Base-by-base conservation (phyloP, 1,139 yeast genomes). In the Zygoascus meyerae region DNA sequence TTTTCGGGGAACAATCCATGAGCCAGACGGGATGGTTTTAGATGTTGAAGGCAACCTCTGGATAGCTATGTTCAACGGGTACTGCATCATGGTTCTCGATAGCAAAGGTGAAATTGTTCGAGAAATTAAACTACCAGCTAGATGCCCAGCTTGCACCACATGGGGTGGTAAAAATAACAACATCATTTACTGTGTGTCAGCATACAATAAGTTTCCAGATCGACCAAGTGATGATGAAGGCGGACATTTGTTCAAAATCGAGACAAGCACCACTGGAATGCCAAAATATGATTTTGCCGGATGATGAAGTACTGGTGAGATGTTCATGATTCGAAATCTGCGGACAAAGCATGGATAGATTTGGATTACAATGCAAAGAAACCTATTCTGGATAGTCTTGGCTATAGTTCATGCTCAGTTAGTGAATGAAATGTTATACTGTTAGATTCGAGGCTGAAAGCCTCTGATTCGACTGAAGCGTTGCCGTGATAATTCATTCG, bases 11-110 rank as follows among this genome's bases (percentile, higher is more conserved):
- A 52, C 66, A 2, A 66, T 66, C 47, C 62, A 66, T 1, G 92
- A 79, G 58, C 95, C 95, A 0, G 96, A 87, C 64, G 96, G 96
- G 31, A 73, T 84, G 56, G 74, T 82, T 18, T 67, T 83, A 55
- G 81, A 85, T 45, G 64, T 65, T 6, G 71, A 75, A 40, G 83
- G 80, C 14, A 74, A 79, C 49, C 62, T 87, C 35, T 84, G 77
- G 66, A 69, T 79, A 3, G 83, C 94, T 0, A 75, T 86, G n/a
- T 43, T 36, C 26, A 43, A 43, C 38, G 74, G 84, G 1, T 63
- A 70, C 40, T 64, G 75, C 32, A 78, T 86, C 11, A 78, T 78
- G 58, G 71, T 77, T 49, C 66, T 75, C 47, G 46, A 69, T 14
- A 49, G 45, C 7, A 48, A 62, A 1, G 90, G 87, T 1, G 58